Base-by-base conservation (phyloP, 2,329 filamentous ascomycete genomes). In the Fusarium ramigenum region DNA sequence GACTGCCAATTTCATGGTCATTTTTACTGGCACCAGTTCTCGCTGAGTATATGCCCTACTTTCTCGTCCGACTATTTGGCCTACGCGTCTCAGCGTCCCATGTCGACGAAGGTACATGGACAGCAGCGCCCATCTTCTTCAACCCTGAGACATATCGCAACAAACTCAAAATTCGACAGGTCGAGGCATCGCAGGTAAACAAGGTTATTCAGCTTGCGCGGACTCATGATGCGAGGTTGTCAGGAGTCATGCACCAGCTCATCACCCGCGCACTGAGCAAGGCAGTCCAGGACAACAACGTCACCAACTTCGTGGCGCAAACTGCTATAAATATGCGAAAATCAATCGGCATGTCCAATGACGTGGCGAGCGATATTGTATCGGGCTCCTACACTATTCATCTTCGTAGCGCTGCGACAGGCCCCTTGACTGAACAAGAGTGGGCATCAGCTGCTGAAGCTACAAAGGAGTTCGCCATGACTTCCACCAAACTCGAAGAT, bases 301-400 rank as follows among this genome's bases (percentile, higher is more conserved):
- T 77, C n/a, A 77, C 75, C 16, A 74, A 78, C 2, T 78, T 78
- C 18, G 67, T 76, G 12, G 65, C 68, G 6, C 73, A 74, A 40
- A 78, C 77, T 9, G 63, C 77, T 8, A 46, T 78, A 16, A 78
- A 78, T 42, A 72, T 78, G 75, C 72, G 77, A 4, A 44, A 32
- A 7, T 67, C 75, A 8, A 46, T 78, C 9, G 75, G 77, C 4
- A 60, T 74, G 34, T 54, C 77, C 7, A 46, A 69, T 25, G 61
- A 73, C 6, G 66, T 73, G 47, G 72, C 60, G 18, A 77, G 69
- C 1, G 57, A 70, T 11, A 62, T 67, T 10, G 73, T 60, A 10
- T 78, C 77, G 0, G 75, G 61, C 1, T 66, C 63, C 15, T 78
- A 76, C 39, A 40, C 69, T 9, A 16, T 43, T 4, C 66, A 75